Evolutionary conservation across 352 stramenopile genomes (phyloP), one percentile per base, ranked within the genome.

Genomic region (Peronospora destructor): DNA sequence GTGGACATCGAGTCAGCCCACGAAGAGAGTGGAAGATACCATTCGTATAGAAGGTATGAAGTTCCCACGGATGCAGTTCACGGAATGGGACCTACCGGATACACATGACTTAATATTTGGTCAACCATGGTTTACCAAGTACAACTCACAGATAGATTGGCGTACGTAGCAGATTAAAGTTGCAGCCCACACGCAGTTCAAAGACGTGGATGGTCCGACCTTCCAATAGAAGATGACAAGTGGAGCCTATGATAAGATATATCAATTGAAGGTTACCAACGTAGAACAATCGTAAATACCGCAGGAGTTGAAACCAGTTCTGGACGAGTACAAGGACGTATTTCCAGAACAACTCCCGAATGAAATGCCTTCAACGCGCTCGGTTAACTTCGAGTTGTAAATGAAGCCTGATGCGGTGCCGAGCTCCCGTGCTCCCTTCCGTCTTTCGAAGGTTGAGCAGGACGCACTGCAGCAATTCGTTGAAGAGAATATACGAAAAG

Each of bases 341-440:
- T 57, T 57, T 40, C 54, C 47, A 41, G 35, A 58, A 32, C 38
- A 28, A 17, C 52, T 38, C 42, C 57, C 11, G 42, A 51, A 45
- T 45, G 21, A 28, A 14, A 58, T 21, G 13, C 52, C 52, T 13
- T 42, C 58, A 17, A 36, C 17, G 29, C 46, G 43, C 28, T 21
- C 9, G 12, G 52, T 62, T 2, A 47, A 59, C 1, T 62, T 62
- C 26, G 58, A 66, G 23, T 14, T 62, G 3, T 46, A 56, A 32
- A 53, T 62, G 43, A 62, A 66, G 29, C 16, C 52, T 26, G 58
- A 62, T 42, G 53, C 33, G 14, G 33, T 45, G 0, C 47, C 43
- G 23, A 56, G 33, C 19, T 43, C 16, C 6, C 48, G 52, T 19
- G 43, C 36, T 39, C 47, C 47, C 3, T 66, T 59, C 14, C 33